These are phyloP conservation scores for Phyllosticta paracitricarpa DNA, from an alignment of 2,329 filamentous ascomycete genomes.

Conservation along the genomic window DNA sequence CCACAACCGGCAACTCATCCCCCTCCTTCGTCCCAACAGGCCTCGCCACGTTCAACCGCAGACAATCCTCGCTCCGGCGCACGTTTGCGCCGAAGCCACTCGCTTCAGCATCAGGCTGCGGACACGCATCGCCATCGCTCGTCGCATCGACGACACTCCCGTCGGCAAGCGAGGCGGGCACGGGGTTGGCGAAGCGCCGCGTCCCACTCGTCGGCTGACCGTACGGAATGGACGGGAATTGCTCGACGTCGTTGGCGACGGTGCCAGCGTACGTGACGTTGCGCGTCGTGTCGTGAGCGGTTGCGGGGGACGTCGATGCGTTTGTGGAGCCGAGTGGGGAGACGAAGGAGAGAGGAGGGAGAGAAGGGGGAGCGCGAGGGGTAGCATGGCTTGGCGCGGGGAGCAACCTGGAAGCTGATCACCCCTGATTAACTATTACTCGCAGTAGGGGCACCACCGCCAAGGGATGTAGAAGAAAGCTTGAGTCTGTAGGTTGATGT, in stretches of 20 bases:
- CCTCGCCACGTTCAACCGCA: slow-evolving; percentile 51
- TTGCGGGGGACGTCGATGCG: not conserved
- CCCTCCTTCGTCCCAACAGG: slow-evolving; percentile 33
- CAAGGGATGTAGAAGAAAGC: too few relatives aligned
- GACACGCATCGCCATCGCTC: slow-evolving; percentile 35
- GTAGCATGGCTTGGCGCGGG: not conserved
- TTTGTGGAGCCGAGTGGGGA: not conserved
- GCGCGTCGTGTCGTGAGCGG: not conserved
- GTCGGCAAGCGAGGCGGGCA: slow-evolving; percentile 17
- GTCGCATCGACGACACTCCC: slow-evolving; percentile 31
- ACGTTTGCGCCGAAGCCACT: slow-evolving; percentile 25
- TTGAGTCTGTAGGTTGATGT: too few relatives aligned
- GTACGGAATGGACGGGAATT: slow-evolving; percentile 40
- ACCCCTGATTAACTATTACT: not conserved
- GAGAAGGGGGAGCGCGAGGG: not conserved
- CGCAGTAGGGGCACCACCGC: too few relatives aligned
- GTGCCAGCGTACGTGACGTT: slow-evolving; percentile 36
- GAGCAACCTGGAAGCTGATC: not conserved
- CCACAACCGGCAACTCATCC: slow-evolving; percentile 41
- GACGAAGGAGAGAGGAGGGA: not conserved
- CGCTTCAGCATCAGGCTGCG: slow-evolving; percentile 29
- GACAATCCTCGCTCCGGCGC: slow-evolving; percentile 42
- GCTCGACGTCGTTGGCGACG: slow-evolving; percentile 35
- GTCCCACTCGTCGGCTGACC: slow-evolving; percentile 37
- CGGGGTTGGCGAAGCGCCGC: slow-evolving; percentile 39